These are phyloP conservation scores for Dentipellis fragilis DNA, from an alignment of 768 basidiomycete genomes.

Conservation along the genomic window DNA sequence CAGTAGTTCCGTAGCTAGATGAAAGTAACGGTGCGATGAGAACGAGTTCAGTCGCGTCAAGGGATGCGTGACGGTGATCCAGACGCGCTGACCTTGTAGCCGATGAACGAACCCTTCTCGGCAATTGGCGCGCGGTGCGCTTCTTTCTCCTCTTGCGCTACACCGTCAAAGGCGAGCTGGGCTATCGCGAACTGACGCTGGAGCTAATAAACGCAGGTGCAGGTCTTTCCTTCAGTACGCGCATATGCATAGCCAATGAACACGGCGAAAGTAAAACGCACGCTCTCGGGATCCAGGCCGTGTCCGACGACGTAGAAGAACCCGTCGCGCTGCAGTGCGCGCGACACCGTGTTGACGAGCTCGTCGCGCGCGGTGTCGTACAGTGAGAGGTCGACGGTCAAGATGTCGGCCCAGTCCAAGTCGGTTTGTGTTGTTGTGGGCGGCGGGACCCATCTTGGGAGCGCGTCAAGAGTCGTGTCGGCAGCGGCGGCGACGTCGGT, in stretches of 20 bases:
- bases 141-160: constrained; percentile 23
- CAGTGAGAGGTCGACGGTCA: constrained; percentile 25
- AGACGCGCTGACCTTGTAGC: constrained; percentile 18
- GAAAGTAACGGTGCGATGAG: too few relatives aligned
- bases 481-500: constrained; percentile 3
- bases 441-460: too few relatives aligned
- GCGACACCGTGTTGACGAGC: constrained; percentile 21
- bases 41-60: too few relatives aligned
- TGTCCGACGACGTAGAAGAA: constrained; percentile 29
- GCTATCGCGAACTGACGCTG: constrained; percentile 23
- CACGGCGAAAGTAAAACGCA: constrained; percentile 1
- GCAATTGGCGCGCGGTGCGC: constrained; percentile 22
- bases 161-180: constrained; percentile 22
- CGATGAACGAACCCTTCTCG: constrained; percentile 24
- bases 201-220: constrained; percentile 11
- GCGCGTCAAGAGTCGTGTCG: too few relatives aligned
- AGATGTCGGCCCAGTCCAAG: constrained; percentile 25
- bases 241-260: too few relatives aligned
- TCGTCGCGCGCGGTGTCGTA: constrained; percentile 20
- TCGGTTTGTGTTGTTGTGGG: too few relatives aligned
- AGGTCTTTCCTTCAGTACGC: background rate
- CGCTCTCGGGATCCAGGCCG: constrained; percentile 19
- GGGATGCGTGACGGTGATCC: too few relatives aligned
- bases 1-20: constrained; percentile 22
- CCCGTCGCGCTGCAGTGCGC: constrained; percentile 23